A percentile compares a stretch with the other conserved stretches of the same genome.
These are phyloP conservation scores for Pneumocystis jirovecii DNA, from an alignment of 1,139 yeast species.

Conservation along the genomic window DNA sequence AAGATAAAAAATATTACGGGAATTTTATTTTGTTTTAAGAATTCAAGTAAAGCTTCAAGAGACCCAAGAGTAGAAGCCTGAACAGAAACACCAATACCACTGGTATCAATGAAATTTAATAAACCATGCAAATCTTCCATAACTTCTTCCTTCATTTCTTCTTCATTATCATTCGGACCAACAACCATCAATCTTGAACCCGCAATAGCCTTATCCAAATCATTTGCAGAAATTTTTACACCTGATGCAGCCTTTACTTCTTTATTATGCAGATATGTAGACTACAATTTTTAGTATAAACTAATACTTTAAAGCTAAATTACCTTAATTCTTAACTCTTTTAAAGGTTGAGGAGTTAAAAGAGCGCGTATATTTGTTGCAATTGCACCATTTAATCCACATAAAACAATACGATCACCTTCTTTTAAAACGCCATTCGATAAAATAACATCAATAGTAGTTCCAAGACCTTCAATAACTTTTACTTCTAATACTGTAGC, in stretches of 20 bases:
- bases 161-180: slow-evolving; percentile 96
- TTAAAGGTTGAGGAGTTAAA: slow-evolving; percentile 91
- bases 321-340: slow-evolving; percentile 79
- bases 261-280: slow-evolving; percentile 67
- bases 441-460: slow-evolving; percentile 91
- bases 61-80: slow-evolving; percentile 98
- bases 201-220: slow-evolving; percentile 95
- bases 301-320: neutral
- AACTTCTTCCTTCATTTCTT: slow-evolving; percentile 91
- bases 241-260: slow-evolving; percentile 98
- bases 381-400: slow-evolving; percentile 98
- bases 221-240: slow-evolving; percentile 95
- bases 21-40: slow-evolving; percentile 94
- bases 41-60: slow-evolving; percentile 87
- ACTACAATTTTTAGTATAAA: slow-evolving; percentile 34
- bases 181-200: slow-evolving; percentile 93
- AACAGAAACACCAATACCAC: slow-evolving; percentile 94
- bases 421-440: slow-evolving; percentile 89
- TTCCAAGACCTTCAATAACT: slow-evolving; percentile 97
- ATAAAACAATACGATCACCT: slow-evolving; percentile 87
- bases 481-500: slow-evolving; percentile 97
- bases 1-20: slow-evolving; percentile 59
- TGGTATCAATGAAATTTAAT: slow-evolving; percentile 81
- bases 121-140: slow-evolving; percentile 97
- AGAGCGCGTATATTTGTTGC: slow-evolving; percentile 94